Evolutionary conservation across 345 rosid genomes (phyloP), one percentile per base, ranked within the genome.

Genomic region (Pistacia vera): DNA sequence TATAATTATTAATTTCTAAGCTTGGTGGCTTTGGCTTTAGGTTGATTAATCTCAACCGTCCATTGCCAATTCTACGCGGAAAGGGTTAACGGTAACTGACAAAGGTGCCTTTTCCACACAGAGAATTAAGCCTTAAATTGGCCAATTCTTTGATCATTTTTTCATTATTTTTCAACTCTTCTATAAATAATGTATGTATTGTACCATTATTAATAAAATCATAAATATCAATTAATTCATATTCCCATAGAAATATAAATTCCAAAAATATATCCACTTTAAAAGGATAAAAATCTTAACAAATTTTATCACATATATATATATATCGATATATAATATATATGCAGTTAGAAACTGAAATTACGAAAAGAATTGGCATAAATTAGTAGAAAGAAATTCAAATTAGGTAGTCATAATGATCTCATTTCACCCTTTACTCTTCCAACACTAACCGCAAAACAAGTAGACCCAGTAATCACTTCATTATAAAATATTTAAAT

Each of bases 381-480:
- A 14, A 4, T 4, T 11, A 41, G 58, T 59, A 33, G 18, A 64
- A 9, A 10, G 35, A 44, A 3, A 64, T 3, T 36, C 68, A 49
- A 76, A 12, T 49, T 11, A 9, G 1, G 18, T 11, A 25, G 66
- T 77, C 64, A 57, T 2, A 58, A 5, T 69, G 75, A 81, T 51
- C 22, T 36, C 66, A 58, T 57, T 5, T 65, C 2, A 5, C 22
- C 22, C 35, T 16, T 14, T 30, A 46, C 8, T 25, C 52, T 1
- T 12, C 63, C n/a, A 59, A 22, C 11, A 5, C 6, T 36, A 33
- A 4, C 55, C 8, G 8, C 30, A 28, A 61, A 65, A 13, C 22
- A 49, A 5, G 63, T 17, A 11, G 80, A 64, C 51, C 35, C 57
- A 41, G 81, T 57, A 70, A 79, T 70, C 61, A 56, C 44, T 20